phyloP scores from a whole-genome alignment of 2,329 filamentous ascomycete genomes.

The Epichloe festucae region DNA sequence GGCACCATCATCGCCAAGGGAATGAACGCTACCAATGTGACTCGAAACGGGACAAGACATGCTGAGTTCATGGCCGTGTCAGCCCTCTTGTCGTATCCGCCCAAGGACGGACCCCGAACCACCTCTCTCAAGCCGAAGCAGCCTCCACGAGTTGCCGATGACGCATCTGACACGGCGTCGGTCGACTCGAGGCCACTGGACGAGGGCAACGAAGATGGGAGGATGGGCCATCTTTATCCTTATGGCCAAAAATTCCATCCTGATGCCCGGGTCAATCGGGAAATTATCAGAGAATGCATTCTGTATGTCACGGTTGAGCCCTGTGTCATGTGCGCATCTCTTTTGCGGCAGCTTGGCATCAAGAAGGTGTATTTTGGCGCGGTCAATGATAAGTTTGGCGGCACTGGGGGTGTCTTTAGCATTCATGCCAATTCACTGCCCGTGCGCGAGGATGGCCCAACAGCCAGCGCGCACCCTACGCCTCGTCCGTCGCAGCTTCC shows the following conservation, averaged over 20 bases:
- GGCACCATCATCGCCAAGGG: conserved; percentile 71
- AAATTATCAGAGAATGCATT: conserved; percentile 56
- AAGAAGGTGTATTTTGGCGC: conserved; percentile 89
- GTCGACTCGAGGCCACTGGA: conserved; percentile 17
- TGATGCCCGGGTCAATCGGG: conserved; percentile 45
- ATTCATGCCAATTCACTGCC: conserved; percentile 55
- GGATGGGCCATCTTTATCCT: conserved; percentile 43
- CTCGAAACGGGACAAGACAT: conserved; percentile 81
- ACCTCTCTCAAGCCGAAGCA: conserved; percentile 22
- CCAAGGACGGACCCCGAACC: conserved; percentile 16
- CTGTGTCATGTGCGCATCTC: conserved; percentile 96
- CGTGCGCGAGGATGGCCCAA: conserved; percentile 21
- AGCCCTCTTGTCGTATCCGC: conserved; percentile 35
- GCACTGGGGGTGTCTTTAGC: conserved; percentile 89
- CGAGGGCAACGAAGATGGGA: conserved; percentile 39
- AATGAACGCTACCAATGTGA: conserved; percentile 95
- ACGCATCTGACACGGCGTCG: conserved; percentile 13
- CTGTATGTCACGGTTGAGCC: conserved; percentile 97
- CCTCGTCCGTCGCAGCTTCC: conserved; percentile 24
- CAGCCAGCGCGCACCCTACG: conserved; percentile 27
- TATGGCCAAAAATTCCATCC: conserved; percentile 48
- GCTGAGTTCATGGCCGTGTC: conserved; percentile 85
- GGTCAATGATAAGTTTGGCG: conserved; percentile 92
- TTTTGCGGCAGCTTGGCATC: conserved; percentile 85
- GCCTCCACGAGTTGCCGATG: conserved; percentile 9